Evolutionary conservation across 2,329 filamentous ascomycete genomes (phyloP).

Genomic region (Ceratocystis destructans): DNA sequence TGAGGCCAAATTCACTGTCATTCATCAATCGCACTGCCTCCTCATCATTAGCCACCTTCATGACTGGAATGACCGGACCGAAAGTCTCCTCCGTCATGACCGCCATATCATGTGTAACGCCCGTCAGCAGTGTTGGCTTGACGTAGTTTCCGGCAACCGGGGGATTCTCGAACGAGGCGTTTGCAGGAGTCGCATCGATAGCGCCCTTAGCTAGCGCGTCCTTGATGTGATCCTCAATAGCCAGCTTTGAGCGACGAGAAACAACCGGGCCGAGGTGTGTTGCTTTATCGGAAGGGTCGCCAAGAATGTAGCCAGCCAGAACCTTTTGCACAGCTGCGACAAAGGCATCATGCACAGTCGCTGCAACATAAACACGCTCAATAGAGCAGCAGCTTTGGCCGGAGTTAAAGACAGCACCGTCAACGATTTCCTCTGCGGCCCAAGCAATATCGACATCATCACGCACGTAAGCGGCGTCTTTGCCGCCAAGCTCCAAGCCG

Average conservation of each 20-base stretch:
- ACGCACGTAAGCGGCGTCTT: slow-evolving; percentile 84
- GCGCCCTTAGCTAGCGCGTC: slow-evolving; percentile 77
- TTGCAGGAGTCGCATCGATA: slow-evolving; percentile 69
- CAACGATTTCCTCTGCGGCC: slow-evolving; percentile 89
- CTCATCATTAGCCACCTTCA: slow-evolving; percentile 67
- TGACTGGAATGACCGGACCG: slow-evolving; percentile 79
- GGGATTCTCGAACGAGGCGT: slow-evolving; percentile 58
- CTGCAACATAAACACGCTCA: slow-evolving; percentile 82
- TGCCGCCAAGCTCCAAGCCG: slow-evolving; percentile 82
- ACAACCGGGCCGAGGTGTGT: slow-evolving; percentile 84
- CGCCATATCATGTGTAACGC: slow-evolving; percentile 67
- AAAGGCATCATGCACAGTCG: slow-evolving; percentile 71
- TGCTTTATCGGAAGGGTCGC: slow-evolving; percentile 66
- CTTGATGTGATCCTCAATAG: slow-evolving; percentile 64
- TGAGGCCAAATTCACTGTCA: slow-evolving; percentile 84
- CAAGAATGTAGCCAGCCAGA: slow-evolving; percentile 67
- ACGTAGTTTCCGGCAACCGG: slow-evolving; percentile 59
- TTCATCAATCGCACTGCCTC: slow-evolving; percentile 84
- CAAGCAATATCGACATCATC: slow-evolving; percentile 75
- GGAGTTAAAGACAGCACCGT: slow-evolving; percentile 93
- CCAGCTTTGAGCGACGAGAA: slow-evolving; percentile 61
- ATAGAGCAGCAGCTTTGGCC: slow-evolving; percentile 95
- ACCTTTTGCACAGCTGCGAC: slow-evolving; percentile 67
- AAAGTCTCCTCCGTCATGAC: slow-evolving; percentile 95
- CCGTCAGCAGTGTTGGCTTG: slow-evolving; percentile 66